Percentiles rank a stretch among this genome's conserved stretches.
Conservation (phyloP, 768 basidiomycete genomes). For the Phylloporus arenicola region DNA sequence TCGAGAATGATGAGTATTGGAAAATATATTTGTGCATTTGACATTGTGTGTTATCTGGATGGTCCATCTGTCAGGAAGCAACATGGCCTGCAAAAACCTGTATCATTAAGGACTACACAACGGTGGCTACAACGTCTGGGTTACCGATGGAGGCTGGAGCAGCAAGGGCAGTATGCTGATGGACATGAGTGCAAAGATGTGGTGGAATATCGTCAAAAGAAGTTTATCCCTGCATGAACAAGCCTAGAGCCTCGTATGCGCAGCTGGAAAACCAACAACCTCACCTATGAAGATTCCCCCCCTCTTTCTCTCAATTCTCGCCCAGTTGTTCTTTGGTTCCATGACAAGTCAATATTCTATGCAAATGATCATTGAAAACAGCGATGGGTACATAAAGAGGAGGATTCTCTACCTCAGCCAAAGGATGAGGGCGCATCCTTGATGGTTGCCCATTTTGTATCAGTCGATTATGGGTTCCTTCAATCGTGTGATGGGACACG, state of each 20-base stretch:
- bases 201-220: not conserved
- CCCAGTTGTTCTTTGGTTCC: not conserved
- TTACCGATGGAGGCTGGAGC: not conserved
- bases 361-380: not conserved
- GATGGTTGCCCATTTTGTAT: constrained; percentile 4
- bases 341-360: constrained; percentile 3
- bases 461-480: not conserved
- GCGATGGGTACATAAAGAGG: not conserved
- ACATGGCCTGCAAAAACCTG: not conserved
- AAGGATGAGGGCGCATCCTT: not conserved
- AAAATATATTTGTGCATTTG: not conserved
- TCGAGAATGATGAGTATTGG: not conserved
- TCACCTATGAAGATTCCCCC: not conserved
- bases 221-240: not conserved
- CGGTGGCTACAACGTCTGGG: not conserved
- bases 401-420: not conserved
- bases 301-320: not conserved
- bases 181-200: not conserved
- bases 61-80: not conserved
- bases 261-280: not conserved
- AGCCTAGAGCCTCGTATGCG: not conserved
- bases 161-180: not conserved
- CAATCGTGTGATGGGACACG: not conserved
- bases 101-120: not conserved
- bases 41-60: not conserved